Percentiles rank a stretch among this genome's conserved stretches.
These are phyloP conservation scores for Lophiotrema nucula DNA, from an alignment of 495 filamentous ascomycete species.

Conservation along the genomic window DNA sequence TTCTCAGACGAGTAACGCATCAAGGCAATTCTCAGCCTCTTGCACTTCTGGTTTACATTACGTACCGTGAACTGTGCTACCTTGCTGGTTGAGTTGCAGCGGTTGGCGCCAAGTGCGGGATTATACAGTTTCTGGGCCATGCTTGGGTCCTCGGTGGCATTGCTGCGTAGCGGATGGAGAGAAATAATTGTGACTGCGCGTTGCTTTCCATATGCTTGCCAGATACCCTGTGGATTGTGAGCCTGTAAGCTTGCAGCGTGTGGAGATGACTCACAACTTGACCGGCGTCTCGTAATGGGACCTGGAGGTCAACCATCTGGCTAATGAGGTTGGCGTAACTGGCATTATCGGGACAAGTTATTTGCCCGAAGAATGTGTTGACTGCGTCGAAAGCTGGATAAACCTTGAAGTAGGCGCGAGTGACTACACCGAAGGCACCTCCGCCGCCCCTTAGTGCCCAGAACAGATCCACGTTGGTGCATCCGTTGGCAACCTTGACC, in stretches of 20 bases:
- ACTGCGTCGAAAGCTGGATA: not conserved
- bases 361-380: not conserved
- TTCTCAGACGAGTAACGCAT: too few species aligned
- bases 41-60: too few species aligned
- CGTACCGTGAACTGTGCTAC: too few species aligned
- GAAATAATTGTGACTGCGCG: not conserved
- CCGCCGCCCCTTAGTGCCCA: conserved; percentile 7
- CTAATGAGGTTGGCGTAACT: not conserved
- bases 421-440: conserved; percentile 3
- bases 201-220: not conserved
- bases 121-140: too few species aligned
- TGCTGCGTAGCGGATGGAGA: not conserved
- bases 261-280: not conserved
- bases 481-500: not conserved
- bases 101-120: too few species aligned
- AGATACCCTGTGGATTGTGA: not conserved
- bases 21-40: too few species aligned
- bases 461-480: conserved; percentile 11
- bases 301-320: not conserved
- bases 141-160: not conserved
- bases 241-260: too few species aligned
- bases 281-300: not conserved
- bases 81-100: too few species aligned
- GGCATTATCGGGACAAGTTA: not conserved
- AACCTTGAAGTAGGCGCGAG: not conserved